phyloP scores from a whole-genome alignment of 768 basidiomycete species.

The Sporobolomyces roseus region DNA sequence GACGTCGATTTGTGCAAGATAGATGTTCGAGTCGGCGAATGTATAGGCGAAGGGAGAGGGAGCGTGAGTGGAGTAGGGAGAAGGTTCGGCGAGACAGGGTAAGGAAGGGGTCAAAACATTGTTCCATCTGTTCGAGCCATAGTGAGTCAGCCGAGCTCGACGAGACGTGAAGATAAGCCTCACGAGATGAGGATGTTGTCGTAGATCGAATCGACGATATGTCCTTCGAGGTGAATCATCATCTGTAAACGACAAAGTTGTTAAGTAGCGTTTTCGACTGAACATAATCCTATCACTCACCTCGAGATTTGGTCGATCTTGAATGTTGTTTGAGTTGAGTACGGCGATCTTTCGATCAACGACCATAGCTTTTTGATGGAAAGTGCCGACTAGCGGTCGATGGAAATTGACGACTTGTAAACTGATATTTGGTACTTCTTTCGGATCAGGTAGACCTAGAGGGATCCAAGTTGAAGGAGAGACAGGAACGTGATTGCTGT shows the following conservation, averaged over 20 bases:
- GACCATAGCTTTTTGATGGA: slow-evolving; percentile 68
- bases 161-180: not conserved
- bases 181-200: slow-evolving; percentile 64
- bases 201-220: slow-evolving; percentile 66
- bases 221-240: slow-evolving; percentile 68
- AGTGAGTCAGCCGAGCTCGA: not conserved
- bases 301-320: slow-evolving; percentile 54
- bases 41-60: slow-evolving; percentile 49
- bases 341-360: slow-evolving; percentile 66
- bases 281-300: not conserved
- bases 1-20: slow-evolving; percentile 52
- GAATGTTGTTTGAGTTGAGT: slow-evolving; percentile 67
- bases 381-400: slow-evolving; percentile 55
- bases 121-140: slow-evolving; percentile 21
- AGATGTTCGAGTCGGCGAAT: slow-evolving; percentile 52
- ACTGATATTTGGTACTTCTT: slow-evolving; percentile 61
- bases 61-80: slow-evolving; percentile 12
- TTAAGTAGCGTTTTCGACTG: too few relatives aligned
- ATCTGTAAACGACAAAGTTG: slow-evolving; percentile 51
- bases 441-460: slow-evolving; percentile 56
- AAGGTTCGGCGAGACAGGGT: slow-evolving; percentile 23
- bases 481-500: slow-evolving; percentile 39
- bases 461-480: slow-evolving; percentile 52
- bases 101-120: slow-evolving; percentile 32
- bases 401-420: slow-evolving; percentile 63